Evolutionary conservation across 2,329 filamentous ascomycete genomes (phyloP), one percentile per base, ranked within the genome.

Genomic region (Colletotrichum sp.): DNA sequence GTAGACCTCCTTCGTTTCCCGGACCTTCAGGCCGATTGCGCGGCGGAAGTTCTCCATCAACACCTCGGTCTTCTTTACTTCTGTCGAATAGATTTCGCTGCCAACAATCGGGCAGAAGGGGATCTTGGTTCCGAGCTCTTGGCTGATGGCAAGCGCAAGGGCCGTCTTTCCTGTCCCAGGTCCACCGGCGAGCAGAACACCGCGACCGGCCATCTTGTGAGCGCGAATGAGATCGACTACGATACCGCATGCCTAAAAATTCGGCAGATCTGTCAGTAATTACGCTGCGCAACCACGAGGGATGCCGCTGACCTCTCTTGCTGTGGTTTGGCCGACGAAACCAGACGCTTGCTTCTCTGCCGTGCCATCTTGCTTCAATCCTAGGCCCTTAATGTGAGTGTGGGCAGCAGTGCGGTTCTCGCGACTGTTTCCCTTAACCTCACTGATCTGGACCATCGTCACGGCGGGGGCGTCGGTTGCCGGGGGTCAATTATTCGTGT

Each of bases 1-100:
- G 87, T 99, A 99, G 75, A 99, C 96, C 87, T 99, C 97, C 87
- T 99, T 99, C 69, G 96, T 98, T 90, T 99, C 97, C 82, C 97
- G 95, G 79, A 99, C 97, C 83, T 98, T 96, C 80, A 99, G 90
- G 39, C 96, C 97, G 85, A 99, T 99, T 75, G 97, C 97, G 83
- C 97, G 91, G 84, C 97, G 92, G 86, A 99, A 99, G 88, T 99
- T 99, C 90, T 99, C 97, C 97, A 99, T 99, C 84, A 99, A 88
- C 79, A 98, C 94, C 86, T 99, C 97, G 66, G 97, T 99, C 92
- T 99, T 99, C 92, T 99, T 99, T 78, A 99, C 96, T 87, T 99
- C 97, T 62, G 96, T 94, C 80, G 95, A 98, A 88, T 98, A 99
- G 82, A 99, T 94, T 87, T 99, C 97, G 89, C 96, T 98, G 81